Evolutionary conservation across 257 asterid genomes (phyloP), one percentile per base, ranked within the genome.

Genomic region (Parsonsia alboflavescens): DNA sequence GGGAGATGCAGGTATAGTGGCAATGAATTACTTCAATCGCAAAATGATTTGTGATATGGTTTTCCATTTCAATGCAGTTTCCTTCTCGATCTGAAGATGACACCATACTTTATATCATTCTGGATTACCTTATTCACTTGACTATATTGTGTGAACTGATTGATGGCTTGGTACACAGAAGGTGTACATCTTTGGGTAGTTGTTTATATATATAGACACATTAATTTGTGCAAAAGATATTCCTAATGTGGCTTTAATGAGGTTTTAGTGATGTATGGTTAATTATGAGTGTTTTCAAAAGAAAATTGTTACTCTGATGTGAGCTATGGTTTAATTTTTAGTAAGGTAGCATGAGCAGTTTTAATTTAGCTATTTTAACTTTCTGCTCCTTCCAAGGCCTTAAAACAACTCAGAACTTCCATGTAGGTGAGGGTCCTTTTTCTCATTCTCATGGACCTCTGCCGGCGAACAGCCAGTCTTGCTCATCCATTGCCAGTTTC

Each of bases 361-460:
- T 42, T 39, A 49, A 22, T 59, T 58, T 68, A 16, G 63, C 52
- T 48, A 7, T 17, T 58, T 21, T 58, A 46, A 26, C 13, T 45
- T 61, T 44, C 11, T 22, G 41, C 62, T 21, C n/a, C 17, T 42
- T 45, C 52, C 21, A 33, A 63, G 7, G 11, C 48, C 46, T 62
- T 56, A 24, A 33, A 45, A 73, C 69, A 11, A 41, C 78, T 77
- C 57, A 72, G 66, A 45, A 42, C 30, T 76, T 21, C 63, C 66
- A 44, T 88, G 84, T 93, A 95, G 99, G 99, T 95, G 78, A 95
- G 86, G 86, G 97, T 95, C 81, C 97, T 95, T 17, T 95, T 95
- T 80, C 96, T 91, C 74, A 92, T 92, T 75, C 93, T 95, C 62
- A 90, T 95, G 97, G 99, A 95, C 82, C 98, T 95, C 48, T 95